phyloP scores from a whole-genome alignment of 2,329 filamentous ascomycete species.

The Aspergillus pseudonomiae region DNA sequence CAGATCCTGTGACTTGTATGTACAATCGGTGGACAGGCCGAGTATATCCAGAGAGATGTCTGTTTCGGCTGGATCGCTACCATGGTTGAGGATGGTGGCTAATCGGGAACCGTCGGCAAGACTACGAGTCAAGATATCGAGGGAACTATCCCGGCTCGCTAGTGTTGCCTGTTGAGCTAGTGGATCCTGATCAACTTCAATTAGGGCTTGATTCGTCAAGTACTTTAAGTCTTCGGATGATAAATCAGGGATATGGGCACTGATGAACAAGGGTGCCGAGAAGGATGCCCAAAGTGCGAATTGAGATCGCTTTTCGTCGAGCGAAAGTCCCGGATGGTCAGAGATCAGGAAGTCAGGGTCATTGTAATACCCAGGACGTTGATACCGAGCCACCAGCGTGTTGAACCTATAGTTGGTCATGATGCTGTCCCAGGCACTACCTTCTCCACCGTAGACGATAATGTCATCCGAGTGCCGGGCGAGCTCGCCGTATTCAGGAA shows the following conservation, averaged over 20 bases:
- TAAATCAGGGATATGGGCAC: slow-evolving; percentile 46
- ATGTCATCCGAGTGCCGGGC: slow-evolving; percentile 51
- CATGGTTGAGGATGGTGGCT: slow-evolving; percentile 52
- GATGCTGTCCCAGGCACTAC: slow-evolving; percentile 52
- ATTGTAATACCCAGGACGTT: slow-evolving; percentile 50
- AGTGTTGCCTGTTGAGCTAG: slow-evolving; percentile 52
- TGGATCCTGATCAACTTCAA: slow-evolving; percentile 48
- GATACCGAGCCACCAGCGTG: slow-evolving; percentile 48
- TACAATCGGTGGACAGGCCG: slow-evolving; percentile 36
- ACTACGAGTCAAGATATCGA: slow-evolving; percentile 53
- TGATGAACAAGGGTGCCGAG: slow-evolving; percentile 54
- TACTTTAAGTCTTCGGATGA: slow-evolving; percentile 38
- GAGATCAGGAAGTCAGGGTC: slow-evolving; percentile 56
- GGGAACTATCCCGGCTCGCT: slow-evolving; percentile 47
- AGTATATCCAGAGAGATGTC: slow-evolving; percentile 40
- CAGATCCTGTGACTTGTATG: slow-evolving; percentile 45
- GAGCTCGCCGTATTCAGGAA: slow-evolving; percentile 46
- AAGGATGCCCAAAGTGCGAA: slow-evolving; percentile 57
- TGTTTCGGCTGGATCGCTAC: slow-evolving; percentile 31
- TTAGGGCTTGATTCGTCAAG: slow-evolving; percentile 47
- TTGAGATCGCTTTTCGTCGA: slow-evolving; percentile 51
- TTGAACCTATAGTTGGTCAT: slow-evolving; percentile 53
- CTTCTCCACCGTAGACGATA: slow-evolving; percentile 44
- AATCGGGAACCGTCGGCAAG: slow-evolving; percentile 52
- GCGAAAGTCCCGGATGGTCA: slow-evolving; percentile 50